Evolutionary conservation across 768 basidiomycete species (phyloP).

Genomic region (Calocybe cyanea): DNA sequence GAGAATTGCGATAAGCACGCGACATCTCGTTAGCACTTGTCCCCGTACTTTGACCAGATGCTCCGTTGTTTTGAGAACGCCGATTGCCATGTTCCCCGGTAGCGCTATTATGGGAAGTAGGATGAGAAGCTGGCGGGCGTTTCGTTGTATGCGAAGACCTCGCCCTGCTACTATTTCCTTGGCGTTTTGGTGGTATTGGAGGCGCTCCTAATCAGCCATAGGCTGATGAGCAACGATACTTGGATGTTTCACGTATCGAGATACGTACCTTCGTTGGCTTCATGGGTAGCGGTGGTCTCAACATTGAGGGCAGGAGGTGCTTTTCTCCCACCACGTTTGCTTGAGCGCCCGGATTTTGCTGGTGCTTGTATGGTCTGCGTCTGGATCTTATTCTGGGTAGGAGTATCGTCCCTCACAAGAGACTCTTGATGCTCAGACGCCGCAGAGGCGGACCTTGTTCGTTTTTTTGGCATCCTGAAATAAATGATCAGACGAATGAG

Average conservation of each 20-base stretch:
- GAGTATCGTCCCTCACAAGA: conserved; percentile 40
- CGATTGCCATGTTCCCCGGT: conserved; percentile 43
- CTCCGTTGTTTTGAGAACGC: conserved; percentile 43
- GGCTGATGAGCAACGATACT: neutral
- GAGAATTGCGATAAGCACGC: conserved; percentile 72
- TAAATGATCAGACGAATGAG: neutral
- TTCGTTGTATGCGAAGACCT: conserved; percentile 39
- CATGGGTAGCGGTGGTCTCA: conserved; percentile 33
- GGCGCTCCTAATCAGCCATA: conserved; percentile 6
- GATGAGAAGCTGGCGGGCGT: conserved; percentile 33
- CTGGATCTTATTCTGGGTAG: conserved; percentile 24
- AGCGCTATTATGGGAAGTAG: conserved; percentile 22
- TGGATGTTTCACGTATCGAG: neutral
- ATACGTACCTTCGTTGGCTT: conserved; percentile 63
- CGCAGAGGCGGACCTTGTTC: conserved; percentile 72
- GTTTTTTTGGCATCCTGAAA: conserved; percentile 55
- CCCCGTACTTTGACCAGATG: conserved; percentile 31
- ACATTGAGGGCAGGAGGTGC: conserved; percentile 20
- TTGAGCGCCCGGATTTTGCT: conserved; percentile 30
- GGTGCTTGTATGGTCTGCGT: conserved; percentile 28
- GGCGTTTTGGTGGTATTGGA: conserved; percentile 27
- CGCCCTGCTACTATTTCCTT: conserved; percentile 31
- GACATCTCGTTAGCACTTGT: conserved; percentile 44
- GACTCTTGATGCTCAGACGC: conserved; percentile 54
- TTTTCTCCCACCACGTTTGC: conserved; percentile 46